These are phyloP conservation scores for Pilaira anomala DNA, from an alignment of 192 early-diverging fungal species.

Conservation along the genomic window DNA sequence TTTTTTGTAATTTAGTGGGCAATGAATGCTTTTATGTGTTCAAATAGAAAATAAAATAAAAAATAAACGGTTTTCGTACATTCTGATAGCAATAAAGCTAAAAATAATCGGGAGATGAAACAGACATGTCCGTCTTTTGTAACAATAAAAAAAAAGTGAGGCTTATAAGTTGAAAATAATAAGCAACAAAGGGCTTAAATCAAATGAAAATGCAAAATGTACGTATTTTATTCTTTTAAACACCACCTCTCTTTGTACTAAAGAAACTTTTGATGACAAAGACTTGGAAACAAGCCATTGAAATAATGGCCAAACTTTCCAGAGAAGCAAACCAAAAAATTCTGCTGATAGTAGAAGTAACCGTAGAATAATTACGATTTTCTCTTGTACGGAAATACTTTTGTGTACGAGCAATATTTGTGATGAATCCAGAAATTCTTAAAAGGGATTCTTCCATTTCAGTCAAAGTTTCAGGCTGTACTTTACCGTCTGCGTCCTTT, in stretches of 20 bases:
- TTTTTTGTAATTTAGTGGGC: too few relatives aligned
- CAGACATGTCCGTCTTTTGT: too few relatives aligned
- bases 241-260: constrained; percentile 59
- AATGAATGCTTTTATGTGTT: too few relatives aligned
- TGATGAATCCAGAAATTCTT: constrained; percentile 60
- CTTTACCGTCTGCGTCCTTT: constrained; percentile 46
- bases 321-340: constrained; percentile 92
- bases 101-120: too few relatives aligned
- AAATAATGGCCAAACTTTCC: constrained; percentile 74
- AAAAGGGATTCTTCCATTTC: constrained; percentile 58
- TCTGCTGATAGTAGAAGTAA: constrained; percentile 78
- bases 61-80: too few relatives aligned
- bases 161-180: too few relatives aligned
- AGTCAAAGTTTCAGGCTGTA: constrained; percentile 40
- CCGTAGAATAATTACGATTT: constrained; percentile 88
- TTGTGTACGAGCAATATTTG: constrained; percentile 74
- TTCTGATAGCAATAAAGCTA: too few relatives aligned
- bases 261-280: constrained; percentile 94
- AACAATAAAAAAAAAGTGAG: too few relatives aligned
- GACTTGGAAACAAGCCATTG: constrained; percentile 89
- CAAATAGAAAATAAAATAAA: too few relatives aligned
- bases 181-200: too few relatives aligned
- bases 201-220: too few relatives aligned
- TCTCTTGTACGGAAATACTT: constrained; percentile 88
- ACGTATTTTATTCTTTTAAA: constrained; percentile 38